Evolutionary conservation across 345 rosid genomes (phyloP), one percentile per base, ranked within the genome.

Genomic region (Salix exigua): DNA sequence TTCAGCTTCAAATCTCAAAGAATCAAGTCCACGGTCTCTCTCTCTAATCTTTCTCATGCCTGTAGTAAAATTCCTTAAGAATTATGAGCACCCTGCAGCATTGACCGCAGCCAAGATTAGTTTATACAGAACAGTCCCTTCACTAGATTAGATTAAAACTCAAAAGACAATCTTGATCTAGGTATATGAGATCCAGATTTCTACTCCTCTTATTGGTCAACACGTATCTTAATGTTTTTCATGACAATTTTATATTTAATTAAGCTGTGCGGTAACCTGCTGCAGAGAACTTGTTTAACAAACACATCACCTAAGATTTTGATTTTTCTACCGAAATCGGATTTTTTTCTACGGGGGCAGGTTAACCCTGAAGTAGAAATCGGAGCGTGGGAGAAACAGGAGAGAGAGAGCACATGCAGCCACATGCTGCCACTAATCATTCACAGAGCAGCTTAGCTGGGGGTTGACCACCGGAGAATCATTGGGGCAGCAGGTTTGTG

Each of bases 391-490:
- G n/a, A 50, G 21, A 50, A 18, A 17, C 55, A 40, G 17, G 21
- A 10, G 25, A 37, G 19, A 23, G 23, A 31, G 18, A 35, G 30
- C 80, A 78, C 67, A 40, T 78, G 76, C 28, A 8, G 19, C 55
- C 80, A 77, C 37, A 44, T 51, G 80, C 19, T 37, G 18, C 65
- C 66, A 33, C 66, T 13, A 23, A 58, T 19, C 72, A 28, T 51
- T 25, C 50, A 35, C 50, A 72, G 17, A 23, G 44, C 72, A 51
- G 51, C 40, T 25, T 71, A 70, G 48, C 73, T 19, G 21, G 74
- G 6, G 13, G 23, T 70, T 33, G 70, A 48, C 79, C 68, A 25
- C 28, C 58, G 51, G 4, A 30, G n/a, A 19, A 53, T 58, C 18
- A 75, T 75, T 38, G 12, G 25, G 13, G 8, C 38, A 50, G 9